phyloP scores from a whole-genome alignment of 768 basidiomycete genomes.

The Pisolithus albus region DNA sequence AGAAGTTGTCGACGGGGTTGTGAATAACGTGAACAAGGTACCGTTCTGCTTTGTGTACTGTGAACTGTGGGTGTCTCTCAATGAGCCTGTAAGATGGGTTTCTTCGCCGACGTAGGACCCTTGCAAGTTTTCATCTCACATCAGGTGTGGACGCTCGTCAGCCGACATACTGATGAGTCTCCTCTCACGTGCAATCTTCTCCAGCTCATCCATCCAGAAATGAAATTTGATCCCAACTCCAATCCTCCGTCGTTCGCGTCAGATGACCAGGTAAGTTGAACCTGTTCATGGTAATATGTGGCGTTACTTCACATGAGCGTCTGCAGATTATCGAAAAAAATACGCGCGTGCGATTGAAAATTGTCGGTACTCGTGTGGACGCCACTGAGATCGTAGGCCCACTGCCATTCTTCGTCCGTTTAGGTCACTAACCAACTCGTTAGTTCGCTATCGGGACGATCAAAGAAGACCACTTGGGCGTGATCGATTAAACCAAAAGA shows the following conservation, averaged over 20 bases:
- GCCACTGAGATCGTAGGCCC: constrained; percentile 89
- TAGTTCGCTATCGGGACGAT: constrained; percentile 97
- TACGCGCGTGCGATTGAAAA: constrained; percentile 86
- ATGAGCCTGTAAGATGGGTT: constrained; percentile 72
- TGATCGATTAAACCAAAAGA: constrained; percentile 54
- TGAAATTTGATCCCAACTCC: constrained; percentile 92
- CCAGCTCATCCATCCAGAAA: constrained; percentile 91
- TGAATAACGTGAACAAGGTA: constrained; percentile 94
- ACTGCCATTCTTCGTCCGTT: background rate
- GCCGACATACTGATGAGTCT: background rate
- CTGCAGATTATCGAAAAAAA: constrained; percentile 86
- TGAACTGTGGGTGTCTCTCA: background rate
- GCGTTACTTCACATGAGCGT: background rate
- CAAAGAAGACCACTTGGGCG: constrained; percentile 96
- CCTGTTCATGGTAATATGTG: background rate
- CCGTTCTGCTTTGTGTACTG: constrained; percentile 13
- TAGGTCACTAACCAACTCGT: background rate
- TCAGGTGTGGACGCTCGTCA: constrained; percentile 52
- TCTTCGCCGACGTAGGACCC: constrained; percentile 96
- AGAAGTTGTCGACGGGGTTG: constrained; percentile 95
- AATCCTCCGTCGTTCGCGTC: constrained; percentile 96
- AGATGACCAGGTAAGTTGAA: constrained; percentile 62
- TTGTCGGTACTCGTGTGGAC: constrained; percentile 97
- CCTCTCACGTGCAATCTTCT: constrained; percentile 2
- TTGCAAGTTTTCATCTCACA: constrained; percentile 92